Conservation (phyloP, 2,329 filamentous ascomycete species). For the Cladosporium sp. region DNA sequence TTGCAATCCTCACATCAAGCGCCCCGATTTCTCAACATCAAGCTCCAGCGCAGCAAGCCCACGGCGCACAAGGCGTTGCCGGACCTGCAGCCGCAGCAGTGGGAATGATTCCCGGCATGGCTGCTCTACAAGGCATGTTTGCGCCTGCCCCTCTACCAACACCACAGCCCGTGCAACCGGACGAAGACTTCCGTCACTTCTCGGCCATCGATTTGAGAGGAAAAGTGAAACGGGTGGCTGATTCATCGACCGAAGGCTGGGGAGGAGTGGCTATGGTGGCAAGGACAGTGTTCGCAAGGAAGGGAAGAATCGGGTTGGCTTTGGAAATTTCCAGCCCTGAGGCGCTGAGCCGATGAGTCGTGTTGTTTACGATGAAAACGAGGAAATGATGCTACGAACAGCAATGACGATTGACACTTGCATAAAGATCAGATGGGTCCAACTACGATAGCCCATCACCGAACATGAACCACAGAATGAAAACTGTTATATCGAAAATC, state of each 20-base stretch:
- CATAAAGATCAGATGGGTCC: not conserved
- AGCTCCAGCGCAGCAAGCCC: not conserved
- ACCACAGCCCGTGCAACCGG: constrained; percentile 18
- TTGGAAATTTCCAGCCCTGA: constrained; percentile 18
- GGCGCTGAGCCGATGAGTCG: not conserved
- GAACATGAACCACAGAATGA: not conserved
- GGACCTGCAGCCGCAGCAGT: not conserved
- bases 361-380: not conserved
- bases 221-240: constrained; percentile 15
- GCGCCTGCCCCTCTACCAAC: not conserved
- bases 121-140: constrained; percentile 3
- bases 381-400: not conserved
- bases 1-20: constrained; percentile 20
- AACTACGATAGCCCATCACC: too few species aligned
- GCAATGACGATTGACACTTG: not conserved
- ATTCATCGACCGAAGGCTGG: not conserved
- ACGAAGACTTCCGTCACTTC: constrained; percentile 26
- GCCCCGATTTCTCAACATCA: not conserved
- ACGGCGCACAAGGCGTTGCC: not conserved
- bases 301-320: constrained; percentile 16
- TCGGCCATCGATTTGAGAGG: constrained; percentile 24
- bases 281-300: constrained; percentile 19
- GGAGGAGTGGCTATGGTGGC: constrained; percentile 22
- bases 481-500: not conserved
- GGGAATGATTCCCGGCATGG: constrained; percentile 1